Evolutionary conservation across 768 basidiomycete genomes (phyloP).

Genomic region (Paxillus ammoniavirescens): DNA sequence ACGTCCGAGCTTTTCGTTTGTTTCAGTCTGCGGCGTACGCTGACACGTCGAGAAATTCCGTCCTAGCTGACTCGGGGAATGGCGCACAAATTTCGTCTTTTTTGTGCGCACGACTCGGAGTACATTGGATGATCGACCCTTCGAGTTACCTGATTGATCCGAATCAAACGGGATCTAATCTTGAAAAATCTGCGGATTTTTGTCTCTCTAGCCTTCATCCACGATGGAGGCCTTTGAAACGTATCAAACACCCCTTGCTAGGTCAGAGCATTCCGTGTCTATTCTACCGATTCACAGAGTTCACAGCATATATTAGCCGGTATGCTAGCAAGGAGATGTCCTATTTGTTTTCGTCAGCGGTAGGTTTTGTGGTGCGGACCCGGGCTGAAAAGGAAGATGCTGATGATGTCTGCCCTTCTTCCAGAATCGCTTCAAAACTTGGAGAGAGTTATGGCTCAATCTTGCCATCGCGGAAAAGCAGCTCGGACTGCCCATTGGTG

Average conservation of each 20-base stretch:
- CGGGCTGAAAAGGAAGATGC: not conserved
- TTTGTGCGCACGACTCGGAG: no score
- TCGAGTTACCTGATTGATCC: no score
- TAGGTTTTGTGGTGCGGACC: conserved; percentile 35
- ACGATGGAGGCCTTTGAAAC: conserved; percentile 65
- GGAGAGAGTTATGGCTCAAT: conserved; percentile 94
- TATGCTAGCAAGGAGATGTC: conserved; percentile 99
- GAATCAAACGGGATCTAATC: no score
- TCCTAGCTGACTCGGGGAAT: no score
- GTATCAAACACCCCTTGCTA: conserved; percentile 81
- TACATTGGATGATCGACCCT: no score
- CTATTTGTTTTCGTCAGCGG: conserved; percentile 91
- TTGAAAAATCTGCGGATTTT: no score
- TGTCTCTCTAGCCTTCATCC: not conserved
- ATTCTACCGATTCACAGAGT: not conserved
- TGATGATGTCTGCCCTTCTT: conserved; percentile 2
- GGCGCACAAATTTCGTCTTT: no score
- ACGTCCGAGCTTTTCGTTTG: no score
- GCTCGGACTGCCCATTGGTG: conserved; percentile 85
- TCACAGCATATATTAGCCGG: conserved; percentile 52
- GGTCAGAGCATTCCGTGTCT: conserved; percentile 39
- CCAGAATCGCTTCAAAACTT: conserved; percentile 93
- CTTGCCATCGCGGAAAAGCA: conserved; percentile 97
- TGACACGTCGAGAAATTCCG: no score
- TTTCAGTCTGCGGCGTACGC: no score